Conservation (phyloP, 805 yeast species). For the Candida pini region DNA sequence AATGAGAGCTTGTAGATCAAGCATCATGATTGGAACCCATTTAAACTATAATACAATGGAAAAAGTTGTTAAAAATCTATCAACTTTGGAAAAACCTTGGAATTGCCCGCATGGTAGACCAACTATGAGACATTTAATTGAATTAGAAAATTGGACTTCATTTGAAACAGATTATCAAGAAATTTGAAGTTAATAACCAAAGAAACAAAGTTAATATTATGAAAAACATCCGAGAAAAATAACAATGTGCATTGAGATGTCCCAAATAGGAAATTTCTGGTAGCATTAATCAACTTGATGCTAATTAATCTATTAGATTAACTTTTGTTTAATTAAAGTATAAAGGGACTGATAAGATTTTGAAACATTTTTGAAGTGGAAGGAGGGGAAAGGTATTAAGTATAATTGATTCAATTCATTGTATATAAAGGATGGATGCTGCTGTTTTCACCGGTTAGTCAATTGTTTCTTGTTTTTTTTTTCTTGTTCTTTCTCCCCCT, state of each 20-base stretch:
- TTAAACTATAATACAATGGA: conserved; percentile 57
- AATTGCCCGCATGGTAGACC: conserved; percentile 97
- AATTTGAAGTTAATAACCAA: no score
- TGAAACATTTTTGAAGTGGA: no score
- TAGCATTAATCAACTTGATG: neutral
- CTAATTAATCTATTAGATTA: neutral
- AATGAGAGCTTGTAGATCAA: conserved; percentile 89
- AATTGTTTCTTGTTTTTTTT: no score
- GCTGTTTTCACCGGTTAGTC: no score
- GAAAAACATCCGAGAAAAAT: no score
- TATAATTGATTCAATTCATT: no score
- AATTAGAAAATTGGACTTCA: conserved; percentile 41
- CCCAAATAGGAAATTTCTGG: conserved; percentile 25
- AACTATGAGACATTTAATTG: conserved; percentile 85
- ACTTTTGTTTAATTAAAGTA: no score
- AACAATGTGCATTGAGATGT: conserved; percentile 22
- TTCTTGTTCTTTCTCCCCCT: no score
- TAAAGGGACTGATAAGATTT: no score
- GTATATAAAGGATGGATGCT: no score
- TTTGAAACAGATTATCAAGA: conserved; percentile 43
- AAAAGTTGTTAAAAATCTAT: conserved; percentile 59
- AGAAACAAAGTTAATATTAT: no score
- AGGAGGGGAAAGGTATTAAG: no score
- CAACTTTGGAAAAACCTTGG: conserved; percentile 88
- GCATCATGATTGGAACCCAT: conserved; percentile 89